Conservation (phyloP, 176 grass and related monocot genomes). For the Carex parvula region DNA sequence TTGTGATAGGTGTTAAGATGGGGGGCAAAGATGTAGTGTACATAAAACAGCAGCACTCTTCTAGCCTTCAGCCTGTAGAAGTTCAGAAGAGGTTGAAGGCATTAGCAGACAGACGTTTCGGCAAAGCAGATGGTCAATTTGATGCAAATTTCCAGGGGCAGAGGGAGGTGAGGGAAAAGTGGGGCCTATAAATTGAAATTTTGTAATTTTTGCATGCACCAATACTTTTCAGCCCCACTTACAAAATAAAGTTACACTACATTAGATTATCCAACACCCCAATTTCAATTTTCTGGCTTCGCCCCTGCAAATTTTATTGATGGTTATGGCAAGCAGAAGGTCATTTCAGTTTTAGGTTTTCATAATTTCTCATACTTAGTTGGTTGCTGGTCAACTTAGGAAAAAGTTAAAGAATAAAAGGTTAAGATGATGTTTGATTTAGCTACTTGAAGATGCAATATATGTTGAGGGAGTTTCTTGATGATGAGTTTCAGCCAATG, state of each 20-base stretch:
- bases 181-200: too few relatives aligned
- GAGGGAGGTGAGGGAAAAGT: too few relatives aligned
- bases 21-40: slow-evolving; percentile 96
- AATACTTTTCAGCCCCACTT: too few relatives aligned
- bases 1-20: slow-evolving; percentile 91
- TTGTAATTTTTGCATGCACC: too few relatives aligned
- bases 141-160: slow-evolving; percentile 37
- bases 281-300: too few relatives aligned
- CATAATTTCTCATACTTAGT: neutral
- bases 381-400: neutral
- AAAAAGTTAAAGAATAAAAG: neutral
- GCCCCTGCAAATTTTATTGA: slow-evolving; percentile 37
- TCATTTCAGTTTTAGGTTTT: slow-evolving; percentile 29
- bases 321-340: slow-evolving; percentile 58
- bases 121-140: slow-evolving; percentile 44
- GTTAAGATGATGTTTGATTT: neutral
- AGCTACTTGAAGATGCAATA: neutral
- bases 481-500: neutral
- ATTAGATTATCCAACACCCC: too few relatives aligned
- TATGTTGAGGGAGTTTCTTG: neutral
- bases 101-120: slow-evolving; percentile 73
- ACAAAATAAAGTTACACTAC: too few relatives aligned
- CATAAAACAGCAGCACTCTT: slow-evolving; percentile 80
- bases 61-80: slow-evolving; percentile 68
- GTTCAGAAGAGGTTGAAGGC: slow-evolving; percentile 88